Evolutionary conservation across 2,329 filamentous ascomycete species (phyloP).

Genomic region (Rhinocladiella similis): DNA sequence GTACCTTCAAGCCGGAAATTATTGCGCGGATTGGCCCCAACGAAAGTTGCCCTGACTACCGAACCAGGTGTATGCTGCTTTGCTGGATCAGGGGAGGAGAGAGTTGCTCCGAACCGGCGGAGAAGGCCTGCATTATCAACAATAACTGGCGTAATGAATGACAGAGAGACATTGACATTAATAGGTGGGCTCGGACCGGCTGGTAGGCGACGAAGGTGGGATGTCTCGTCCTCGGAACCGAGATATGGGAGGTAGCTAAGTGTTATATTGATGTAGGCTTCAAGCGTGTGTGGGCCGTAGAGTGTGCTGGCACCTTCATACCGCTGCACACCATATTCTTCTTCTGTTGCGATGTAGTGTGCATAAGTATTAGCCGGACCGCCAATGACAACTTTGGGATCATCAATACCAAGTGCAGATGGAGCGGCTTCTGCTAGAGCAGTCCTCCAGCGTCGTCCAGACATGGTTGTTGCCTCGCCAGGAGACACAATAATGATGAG

Average conservation of each 20-base stretch:
- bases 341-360: constrained; percentile 75
- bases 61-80: constrained; percentile 61
- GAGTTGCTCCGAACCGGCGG: constrained; percentile 69
- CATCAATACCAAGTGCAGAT: constrained; percentile 49
- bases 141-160: constrained; percentile 78
- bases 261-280: constrained; percentile 85
- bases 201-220: constrained; percentile 46
- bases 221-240: constrained; percentile 32
- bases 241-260: constrained; percentile 71
- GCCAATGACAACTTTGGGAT: constrained; percentile 77
- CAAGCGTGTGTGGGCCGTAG: constrained; percentile 77
- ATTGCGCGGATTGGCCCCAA: constrained; percentile 88
- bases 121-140: constrained; percentile 67
- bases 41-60: constrained; percentile 67
- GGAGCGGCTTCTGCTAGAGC: constrained; percentile 61
- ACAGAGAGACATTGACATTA: constrained; percentile 72
- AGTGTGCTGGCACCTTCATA: constrained; percentile 96
- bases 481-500: constrained; percentile 80
- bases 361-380: constrained; percentile 90
- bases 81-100: constrained; percentile 53
- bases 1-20: constrained; percentile 77
- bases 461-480: constrained; percentile 90
- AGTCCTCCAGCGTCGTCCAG: constrained; percentile 80
- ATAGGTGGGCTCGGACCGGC: constrained; percentile 70
- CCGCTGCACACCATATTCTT: constrained; percentile 80